A percentile compares a stretch with the other conserved stretches of the same genome.
These are phyloP conservation scores for Pholiota microspora DNA, from an alignment of 768 basidiomycete species.

Conservation along the genomic window DNA sequence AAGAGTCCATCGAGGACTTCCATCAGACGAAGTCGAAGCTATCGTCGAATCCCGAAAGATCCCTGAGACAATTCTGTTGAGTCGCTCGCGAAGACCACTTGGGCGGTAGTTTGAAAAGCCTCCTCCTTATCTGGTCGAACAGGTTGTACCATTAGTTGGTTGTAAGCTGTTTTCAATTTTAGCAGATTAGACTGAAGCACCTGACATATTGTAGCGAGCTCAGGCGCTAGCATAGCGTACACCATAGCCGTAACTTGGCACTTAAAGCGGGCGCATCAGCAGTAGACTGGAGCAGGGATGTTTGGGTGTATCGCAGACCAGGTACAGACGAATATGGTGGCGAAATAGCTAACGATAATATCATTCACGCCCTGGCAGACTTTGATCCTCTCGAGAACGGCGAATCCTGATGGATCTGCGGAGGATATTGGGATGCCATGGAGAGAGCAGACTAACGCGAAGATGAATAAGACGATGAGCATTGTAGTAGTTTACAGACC, in stretches of 20 bases:
- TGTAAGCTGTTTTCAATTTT: too few species aligned
- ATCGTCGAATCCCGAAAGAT: not conserved
- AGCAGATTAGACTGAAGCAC: not conserved
- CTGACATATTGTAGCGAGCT: not conserved
- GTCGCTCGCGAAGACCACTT: too few species aligned
- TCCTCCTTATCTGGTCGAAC: too few species aligned
- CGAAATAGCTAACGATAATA: not conserved
- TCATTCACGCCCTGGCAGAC: too few species aligned
- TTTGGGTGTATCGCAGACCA: slow-evolving; percentile 1
- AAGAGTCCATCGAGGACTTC: not conserved
- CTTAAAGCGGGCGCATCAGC: not conserved
- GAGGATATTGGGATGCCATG: not conserved
- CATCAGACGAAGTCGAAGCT: not conserved
- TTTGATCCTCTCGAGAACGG: too few species aligned
- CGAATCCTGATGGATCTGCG: not conserved
- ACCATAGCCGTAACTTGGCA: not conserved
- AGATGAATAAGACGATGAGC: not conserved
- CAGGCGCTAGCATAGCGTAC: not conserved
- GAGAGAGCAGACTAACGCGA: not conserved
- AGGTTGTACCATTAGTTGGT: too few species aligned
- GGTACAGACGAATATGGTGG: not conserved
- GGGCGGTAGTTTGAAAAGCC: too few species aligned
- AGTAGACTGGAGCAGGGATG: not conserved
- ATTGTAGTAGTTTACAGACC: too few species aligned
- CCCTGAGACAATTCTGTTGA: too few species aligned